A percentile compares a stretch with the other conserved stretches of the same genome.
Conservation (phyloP, 139 green algal species). For the Nannochloris sp. region DNA sequence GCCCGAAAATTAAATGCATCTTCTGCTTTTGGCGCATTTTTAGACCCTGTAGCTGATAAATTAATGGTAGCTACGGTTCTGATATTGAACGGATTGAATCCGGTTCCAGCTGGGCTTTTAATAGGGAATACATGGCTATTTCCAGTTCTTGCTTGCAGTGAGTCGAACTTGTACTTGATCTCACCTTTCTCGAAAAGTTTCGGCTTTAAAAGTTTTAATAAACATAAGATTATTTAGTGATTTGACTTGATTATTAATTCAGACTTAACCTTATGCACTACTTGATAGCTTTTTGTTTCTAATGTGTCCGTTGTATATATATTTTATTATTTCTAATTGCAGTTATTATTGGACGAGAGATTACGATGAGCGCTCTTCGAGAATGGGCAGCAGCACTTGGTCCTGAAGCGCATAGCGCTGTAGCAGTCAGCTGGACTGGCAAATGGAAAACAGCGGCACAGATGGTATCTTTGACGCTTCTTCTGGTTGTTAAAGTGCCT, state of each 20-base stretch:
- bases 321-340: conserved; percentile 9
- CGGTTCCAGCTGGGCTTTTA: conserved; percentile 48
- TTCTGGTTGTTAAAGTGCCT: conserved; percentile 32
- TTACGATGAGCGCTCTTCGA: conserved; percentile 84
- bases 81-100: conserved; percentile 64
- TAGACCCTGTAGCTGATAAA: conserved; percentile 95
- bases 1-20: conserved; percentile 51
- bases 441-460: conserved; percentile 88
- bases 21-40: conserved; percentile 85
- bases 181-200: neutral
- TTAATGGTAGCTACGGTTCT: conserved; percentile 80
- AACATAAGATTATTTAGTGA: neutral
- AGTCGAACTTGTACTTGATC: too few species aligned
- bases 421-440: conserved; percentile 71
- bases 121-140: conserved; percentile 68
- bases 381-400: conserved; percentile 81
- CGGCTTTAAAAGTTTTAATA: neutral
- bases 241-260: too few species aligned
- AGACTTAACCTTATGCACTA: too few species aligned
- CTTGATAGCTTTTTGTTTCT: too few species aligned
- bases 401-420: conserved; percentile 57
- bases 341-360: conserved; percentile 84
- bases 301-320: too few species aligned
- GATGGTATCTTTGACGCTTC: conserved; percentile 53
- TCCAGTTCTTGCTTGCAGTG: conserved; percentile 47